phyloP scores from a whole-genome alignment of 352 stramenopile species.

The Globisporangium uncinulatum region DNA sequence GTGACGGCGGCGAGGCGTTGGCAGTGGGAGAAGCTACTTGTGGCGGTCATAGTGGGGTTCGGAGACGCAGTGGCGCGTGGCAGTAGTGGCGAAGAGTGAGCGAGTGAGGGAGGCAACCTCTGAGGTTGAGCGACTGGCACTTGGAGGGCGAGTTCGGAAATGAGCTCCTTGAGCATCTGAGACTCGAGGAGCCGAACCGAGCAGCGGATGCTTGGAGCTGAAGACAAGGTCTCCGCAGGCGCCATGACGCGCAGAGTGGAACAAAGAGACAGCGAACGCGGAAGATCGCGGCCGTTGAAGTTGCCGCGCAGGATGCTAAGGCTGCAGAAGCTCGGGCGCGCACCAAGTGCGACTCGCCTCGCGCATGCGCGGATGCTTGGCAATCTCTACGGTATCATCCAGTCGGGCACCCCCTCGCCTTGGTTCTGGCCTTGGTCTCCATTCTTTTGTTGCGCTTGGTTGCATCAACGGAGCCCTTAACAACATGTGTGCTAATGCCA shows the following conservation, averaged over 20 bases:
- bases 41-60: slow-evolving; percentile 1
- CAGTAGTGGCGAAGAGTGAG: background rate
- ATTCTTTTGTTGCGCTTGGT: too few relatives aligned
- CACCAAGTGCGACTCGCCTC: background rate
- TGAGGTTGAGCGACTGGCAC: slow-evolving; percentile 11
- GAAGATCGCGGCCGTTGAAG: background rate
- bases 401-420: too few relatives aligned
- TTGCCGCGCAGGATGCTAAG: background rate
- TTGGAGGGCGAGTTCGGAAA: slow-evolving; percentile 12
- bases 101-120: slow-evolving; percentile 6
- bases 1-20: slow-evolving; percentile 1
- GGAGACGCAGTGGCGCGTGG: too few relatives aligned
- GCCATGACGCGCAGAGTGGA: background rate
- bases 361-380: background rate
- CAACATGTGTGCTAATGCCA: background rate
- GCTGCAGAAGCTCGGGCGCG: background rate
- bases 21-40: slow-evolving; percentile 3
- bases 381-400: background rate
- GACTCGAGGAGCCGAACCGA: too few relatives aligned
- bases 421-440: too few relatives aligned
- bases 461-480: background rate
- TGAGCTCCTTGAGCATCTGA: slow-evolving; percentile 2
- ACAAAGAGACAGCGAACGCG: background rate
- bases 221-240: background rate
- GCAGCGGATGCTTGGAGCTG: background rate